Evolutionary conservation across 495 filamentous ascomycete species (phyloP), one percentile per base, ranked within the genome.

Genomic region (Aspergillus campestris): DNA sequence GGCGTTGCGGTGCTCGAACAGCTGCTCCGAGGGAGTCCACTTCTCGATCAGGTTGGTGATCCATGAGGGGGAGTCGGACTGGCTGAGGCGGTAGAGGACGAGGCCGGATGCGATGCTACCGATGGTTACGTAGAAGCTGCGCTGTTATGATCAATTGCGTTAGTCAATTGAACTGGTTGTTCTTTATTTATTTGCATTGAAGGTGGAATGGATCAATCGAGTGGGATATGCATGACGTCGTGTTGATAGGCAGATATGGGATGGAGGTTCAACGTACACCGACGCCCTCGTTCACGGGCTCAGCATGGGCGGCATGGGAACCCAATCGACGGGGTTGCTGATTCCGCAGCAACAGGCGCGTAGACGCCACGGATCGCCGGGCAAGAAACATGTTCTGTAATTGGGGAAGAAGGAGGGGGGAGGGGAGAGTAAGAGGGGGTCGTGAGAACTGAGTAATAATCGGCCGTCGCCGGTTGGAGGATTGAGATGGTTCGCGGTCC

Each of bases 91-190:
- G 73, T 84, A 88, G 31, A 85, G 55, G 35, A 74, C 66, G 61
- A 78, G 72, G 30, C 61, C 59, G 33, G 75, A 65, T 37, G 82
- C 79, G 33, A 86, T 60, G 35, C 70, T 64, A 44, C 76, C 81
- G 35, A 84, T 58, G 46, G 72, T 61, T 47, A 85, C 56, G 65
- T 81, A 89, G 69, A 89, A 86, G 44, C 71, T 74, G 49, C 63
- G 68, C 83, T 87, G 57, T 63, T 48, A 34, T 14, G 45, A 44
- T 48, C 44, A 39, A 47, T 37, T 44, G 40, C 29, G 31, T 27
- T 45, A 34, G 38, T 28, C 2, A 4, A 4, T 24, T 24, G 18
- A 24, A 24, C 4, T 24, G 18, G 44, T 53, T 44, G 59, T 48
- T 50, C 31, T 50, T 12, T n/a, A n/a, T n/a, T n/a, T n/a, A n/a